Evolutionary conservation across 768 basidiomycete species (phyloP).

Genomic region (Trametes maxima): DNA sequence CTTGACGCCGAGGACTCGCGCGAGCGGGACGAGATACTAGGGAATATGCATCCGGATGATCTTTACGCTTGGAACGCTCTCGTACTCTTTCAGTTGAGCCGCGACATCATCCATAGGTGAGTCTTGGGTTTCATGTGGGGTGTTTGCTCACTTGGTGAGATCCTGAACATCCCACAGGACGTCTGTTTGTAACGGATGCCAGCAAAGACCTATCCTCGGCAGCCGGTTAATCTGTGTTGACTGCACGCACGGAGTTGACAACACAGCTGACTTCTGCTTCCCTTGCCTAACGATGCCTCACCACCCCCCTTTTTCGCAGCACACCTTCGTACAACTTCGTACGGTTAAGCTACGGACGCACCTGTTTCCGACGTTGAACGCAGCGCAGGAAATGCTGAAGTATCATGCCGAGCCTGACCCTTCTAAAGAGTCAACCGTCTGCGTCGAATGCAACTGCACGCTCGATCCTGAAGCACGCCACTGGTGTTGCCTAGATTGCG

Average conservation of each 20-base stretch:
- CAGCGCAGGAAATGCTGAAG: neutral
- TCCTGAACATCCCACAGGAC: neutral
- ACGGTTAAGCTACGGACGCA: neutral
- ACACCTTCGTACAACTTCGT: neutral
- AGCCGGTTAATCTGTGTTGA: neutral
- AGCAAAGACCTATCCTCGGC: neutral
- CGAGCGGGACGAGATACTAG: slow-evolving; percentile 1
- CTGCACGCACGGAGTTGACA: neutral
- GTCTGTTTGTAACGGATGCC: neutral
- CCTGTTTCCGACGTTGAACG: neutral
- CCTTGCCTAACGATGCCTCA: neutral
- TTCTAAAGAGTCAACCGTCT: neutral
- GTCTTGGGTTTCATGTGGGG: neutral
- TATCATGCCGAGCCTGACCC: neutral
- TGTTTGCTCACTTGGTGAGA: neutral
- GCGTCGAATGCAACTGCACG: neutral
- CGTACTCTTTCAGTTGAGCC: neutral
- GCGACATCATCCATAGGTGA: slow-evolving; percentile 17
- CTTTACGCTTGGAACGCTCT: slow-evolving; percentile 3
- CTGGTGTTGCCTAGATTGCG: slow-evolving; percentile 5
- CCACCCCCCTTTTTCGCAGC: neutral
- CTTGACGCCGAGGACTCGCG: neutral
- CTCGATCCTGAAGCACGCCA: neutral
- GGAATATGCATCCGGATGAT: slow-evolving; percentile 1
- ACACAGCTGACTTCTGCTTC: neutral